Base-by-base conservation (phyloP, 495 filamentous ascomycete species). In the Aspergillus avenaceus region DNA sequence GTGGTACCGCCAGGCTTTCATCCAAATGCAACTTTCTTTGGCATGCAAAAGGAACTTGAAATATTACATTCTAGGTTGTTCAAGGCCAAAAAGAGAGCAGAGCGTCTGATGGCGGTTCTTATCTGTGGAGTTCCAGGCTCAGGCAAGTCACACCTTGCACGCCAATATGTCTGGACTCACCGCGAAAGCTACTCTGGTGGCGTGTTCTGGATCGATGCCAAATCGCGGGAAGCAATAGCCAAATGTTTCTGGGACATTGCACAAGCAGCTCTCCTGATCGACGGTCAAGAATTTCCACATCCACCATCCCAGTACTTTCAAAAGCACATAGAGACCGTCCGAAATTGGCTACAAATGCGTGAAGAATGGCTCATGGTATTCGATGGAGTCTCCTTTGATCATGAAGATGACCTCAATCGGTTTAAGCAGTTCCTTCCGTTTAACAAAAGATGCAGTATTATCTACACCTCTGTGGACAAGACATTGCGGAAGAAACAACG, bases 101-200 rank as follows among this genome's bases (percentile, higher is more conserved):
- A 84, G 49, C 80, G 84, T 7, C 83, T 84, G 2, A 82, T 80
- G 41, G 84, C 81, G 12, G 85, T 90, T 5, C 68, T 90, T 7
- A 79, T 93, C 28, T 80, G 82, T 53, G 84, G 84, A 38, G 79
- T 87, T 25, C 82, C 88, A n/a, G 88, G 88, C 12, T 81, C 81
- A 1, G 88, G 88, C 18, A 93, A 93, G 65, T 86, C 86, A 0
- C 87, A 91, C 61, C 69, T 92, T n/a, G 87, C 86, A 27, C 76
- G 88, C 6, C 78, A 93, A 64, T 93, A 91, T 56, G 85, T 91
- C 43, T 89, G 87, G 46, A 69, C 74, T 21, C 80, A 88, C 49
- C 77, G 74, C 16, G 74, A 77, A 8, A 74, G 82, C 56, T 93
- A 84, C 55, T 79, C 78, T 0, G 88, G 86, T 2, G 88, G 88